A percentile compares a stretch with the other conserved stretches of the same genome.
phyloP scores from a whole-genome alignment of 1,284 basidiomycete species.

The Trichosporon sp. region DNA sequence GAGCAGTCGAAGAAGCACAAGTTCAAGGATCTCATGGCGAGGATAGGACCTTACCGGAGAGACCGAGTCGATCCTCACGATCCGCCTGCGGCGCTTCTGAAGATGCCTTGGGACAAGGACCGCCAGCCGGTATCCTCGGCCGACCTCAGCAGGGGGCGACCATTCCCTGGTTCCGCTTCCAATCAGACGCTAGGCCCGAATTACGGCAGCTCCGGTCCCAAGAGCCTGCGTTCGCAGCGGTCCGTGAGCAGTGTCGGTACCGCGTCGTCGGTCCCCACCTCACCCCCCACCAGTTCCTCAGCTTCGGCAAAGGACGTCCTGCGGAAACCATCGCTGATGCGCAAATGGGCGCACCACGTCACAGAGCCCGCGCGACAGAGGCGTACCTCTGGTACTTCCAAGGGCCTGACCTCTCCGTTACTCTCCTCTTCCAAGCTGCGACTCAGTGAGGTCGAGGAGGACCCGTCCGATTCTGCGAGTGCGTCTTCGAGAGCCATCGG shows the following conservation, averaged over 20 bases:
- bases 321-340: constrained; percentile 19
- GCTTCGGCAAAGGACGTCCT: constrained; percentile 1
- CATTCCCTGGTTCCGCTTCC: neutral
- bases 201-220: neutral
- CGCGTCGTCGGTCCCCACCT: constrained; percentile 4
- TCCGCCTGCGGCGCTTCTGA: neutral
- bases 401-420: neutral
- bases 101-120: neutral
- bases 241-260: constrained; percentile 14
- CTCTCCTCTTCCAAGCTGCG: neutral
- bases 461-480: neutral
- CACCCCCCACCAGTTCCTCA: neutral
- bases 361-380: neutral
- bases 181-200: neutral
- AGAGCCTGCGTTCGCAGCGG: constrained; percentile 9
- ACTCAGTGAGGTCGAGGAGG: neutral
- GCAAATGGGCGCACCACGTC: constrained; percentile 20
- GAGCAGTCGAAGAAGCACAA: constrained; percentile 1
- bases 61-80: neutral
- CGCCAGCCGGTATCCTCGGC: neutral
- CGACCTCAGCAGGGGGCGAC: neutral
- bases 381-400: neutral
- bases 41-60: neutral
- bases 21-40: constrained; percentile 1
- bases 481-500: neutral